phyloP scores from a whole-genome alignment of 257 asterid genomes.

The Nicotiana paniculata region DNA sequence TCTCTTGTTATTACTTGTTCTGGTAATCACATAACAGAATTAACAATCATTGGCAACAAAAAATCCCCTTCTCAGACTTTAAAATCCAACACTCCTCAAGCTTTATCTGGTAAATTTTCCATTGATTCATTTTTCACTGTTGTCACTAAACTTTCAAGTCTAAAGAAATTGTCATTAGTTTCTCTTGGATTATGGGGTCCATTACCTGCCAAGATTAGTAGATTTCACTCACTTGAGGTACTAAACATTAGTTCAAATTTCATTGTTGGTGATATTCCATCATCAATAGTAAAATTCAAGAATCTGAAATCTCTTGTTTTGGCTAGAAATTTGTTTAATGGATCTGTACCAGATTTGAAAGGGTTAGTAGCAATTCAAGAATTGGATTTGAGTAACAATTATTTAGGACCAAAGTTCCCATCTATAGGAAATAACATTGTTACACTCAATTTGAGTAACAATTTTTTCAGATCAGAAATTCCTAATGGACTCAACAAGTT shows the following conservation, averaged over 20 bases:
- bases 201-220: slow-evolving; percentile 57
- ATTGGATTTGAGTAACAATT: slow-evolving; percentile 66
- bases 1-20: slow-evolving; percentile 60
- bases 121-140: slow-evolving; percentile 83
- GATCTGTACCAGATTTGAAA: slow-evolving; percentile 65
- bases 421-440: slow-evolving; percentile 44
- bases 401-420: slow-evolving; percentile 64
- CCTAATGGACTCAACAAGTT: slow-evolving; percentile 41
- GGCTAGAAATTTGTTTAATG: slow-evolving; percentile 61
- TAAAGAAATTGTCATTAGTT: slow-evolving; percentile 60
- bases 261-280: slow-evolving; percentile 59
- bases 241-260: slow-evolving; percentile 66
- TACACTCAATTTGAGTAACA: slow-evolving; percentile 36
- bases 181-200: slow-evolving; percentile 83
- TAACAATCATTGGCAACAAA: slow-evolving; percentile 71
- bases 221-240: slow-evolving; percentile 59
- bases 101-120: slow-evolving; percentile 56
- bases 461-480: slow-evolving; percentile 65
- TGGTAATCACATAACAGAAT: slow-evolving; percentile 56
- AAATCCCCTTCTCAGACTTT: slow-evolving; percentile 38
- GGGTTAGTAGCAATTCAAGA: slow-evolving; percentile 42
- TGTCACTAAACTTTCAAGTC: slow-evolving; percentile 58
- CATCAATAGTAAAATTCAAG: slow-evolving; percentile 43
- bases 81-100: slow-evolving; percentile 24
- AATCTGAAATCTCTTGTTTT: slow-evolving; percentile 49